Percentiles rank a stretch among this genome's conserved stretches.
These are phyloP conservation scores for Paraglomus occultum DNA, from an alignment of 192 early-diverging fungal species.

Conservation along the genomic window DNA sequence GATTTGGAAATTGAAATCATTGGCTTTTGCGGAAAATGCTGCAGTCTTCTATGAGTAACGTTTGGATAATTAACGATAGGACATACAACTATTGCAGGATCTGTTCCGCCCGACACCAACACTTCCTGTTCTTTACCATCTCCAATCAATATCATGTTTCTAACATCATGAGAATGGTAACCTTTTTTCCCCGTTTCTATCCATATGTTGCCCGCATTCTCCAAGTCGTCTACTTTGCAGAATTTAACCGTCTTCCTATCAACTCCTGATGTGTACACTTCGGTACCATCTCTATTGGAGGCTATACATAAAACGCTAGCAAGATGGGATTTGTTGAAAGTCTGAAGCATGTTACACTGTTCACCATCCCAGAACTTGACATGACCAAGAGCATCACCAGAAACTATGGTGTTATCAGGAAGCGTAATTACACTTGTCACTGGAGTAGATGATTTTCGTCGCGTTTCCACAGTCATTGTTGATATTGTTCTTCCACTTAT, in stretches of 20 bases:
- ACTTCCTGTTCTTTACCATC: constrained; percentile 37
- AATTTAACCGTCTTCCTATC: constrained; percentile 85
- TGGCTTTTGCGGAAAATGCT: constrained; percentile 61
- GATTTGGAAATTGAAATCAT: constrained; percentile 60
- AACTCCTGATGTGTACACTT: constrained; percentile 86
- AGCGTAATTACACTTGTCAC: constrained; percentile 37
- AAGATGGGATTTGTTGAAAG: constrained; percentile 63
- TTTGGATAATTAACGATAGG: constrained; percentile 59
- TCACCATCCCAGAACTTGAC: constrained; percentile 86
- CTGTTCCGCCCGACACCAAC: constrained; percentile 76
- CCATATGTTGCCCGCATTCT: constrained; percentile 36
- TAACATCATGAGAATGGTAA: neutral
- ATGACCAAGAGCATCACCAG: constrained; percentile 88
- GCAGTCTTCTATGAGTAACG: constrained; percentile 57
- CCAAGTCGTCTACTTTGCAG: constrained; percentile 35
- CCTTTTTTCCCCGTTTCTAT: constrained; percentile 32
- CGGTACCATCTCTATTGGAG: constrained; percentile 57
- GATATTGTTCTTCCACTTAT: constrained; percentile 48
- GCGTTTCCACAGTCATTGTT: constrained; percentile 77
- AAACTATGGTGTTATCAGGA: constrained; percentile 72
- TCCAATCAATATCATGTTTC: constrained; percentile 1
- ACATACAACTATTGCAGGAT: constrained; percentile 69
- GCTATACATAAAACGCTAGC: constrained; percentile 90
- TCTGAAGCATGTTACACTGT: constrained; percentile 65
- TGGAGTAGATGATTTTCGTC: constrained; percentile 72